Evolutionary conservation across 495 filamentous ascomycete genomes (phyloP).

Genomic region (Penicillium manginii): DNA sequence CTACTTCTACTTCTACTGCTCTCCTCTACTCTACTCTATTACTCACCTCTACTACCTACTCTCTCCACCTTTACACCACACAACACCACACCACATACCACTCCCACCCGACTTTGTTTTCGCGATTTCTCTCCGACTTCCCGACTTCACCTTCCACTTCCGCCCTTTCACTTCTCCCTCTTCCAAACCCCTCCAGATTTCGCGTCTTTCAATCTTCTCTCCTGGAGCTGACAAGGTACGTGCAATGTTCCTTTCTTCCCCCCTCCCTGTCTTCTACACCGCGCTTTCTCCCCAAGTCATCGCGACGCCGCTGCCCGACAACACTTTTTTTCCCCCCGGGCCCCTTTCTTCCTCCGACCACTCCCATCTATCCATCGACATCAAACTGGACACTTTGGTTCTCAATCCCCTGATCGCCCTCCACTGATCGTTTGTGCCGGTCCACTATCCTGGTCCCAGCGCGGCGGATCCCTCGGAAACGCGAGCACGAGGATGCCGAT

Average conservation of each 20-base stretch:
- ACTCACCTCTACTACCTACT: not conserved
- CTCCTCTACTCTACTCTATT: not conserved
- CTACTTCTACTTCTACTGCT: not conserved
- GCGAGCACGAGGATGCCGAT: not conserved
- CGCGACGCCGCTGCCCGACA: constrained; percentile 2
- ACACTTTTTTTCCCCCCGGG: not conserved
- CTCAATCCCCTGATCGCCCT: not conserved
- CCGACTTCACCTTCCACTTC: not conserved
- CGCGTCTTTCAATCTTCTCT: not conserved
- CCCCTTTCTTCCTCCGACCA: constrained; percentile 6
- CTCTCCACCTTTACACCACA: not conserved
- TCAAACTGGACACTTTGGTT: not conserved
- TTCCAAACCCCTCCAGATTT: not conserved
- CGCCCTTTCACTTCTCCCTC: not conserved
- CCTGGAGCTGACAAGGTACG: not conserved
- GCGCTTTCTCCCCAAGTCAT: not conserved
- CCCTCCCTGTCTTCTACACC: not conserved
- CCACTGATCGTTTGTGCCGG: not conserved
- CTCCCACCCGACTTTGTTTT: not conserved
- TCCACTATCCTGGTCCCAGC: not conserved
- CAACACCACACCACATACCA: not conserved
- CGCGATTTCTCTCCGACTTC: constrained; percentile 4
- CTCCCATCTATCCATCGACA: constrained; percentile 1
- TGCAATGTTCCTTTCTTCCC: not conserved
- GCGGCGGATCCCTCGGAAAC: constrained; percentile 1